Conservation (phyloP, 345 rosid species). For the Eucalyptus marginata region DNA sequence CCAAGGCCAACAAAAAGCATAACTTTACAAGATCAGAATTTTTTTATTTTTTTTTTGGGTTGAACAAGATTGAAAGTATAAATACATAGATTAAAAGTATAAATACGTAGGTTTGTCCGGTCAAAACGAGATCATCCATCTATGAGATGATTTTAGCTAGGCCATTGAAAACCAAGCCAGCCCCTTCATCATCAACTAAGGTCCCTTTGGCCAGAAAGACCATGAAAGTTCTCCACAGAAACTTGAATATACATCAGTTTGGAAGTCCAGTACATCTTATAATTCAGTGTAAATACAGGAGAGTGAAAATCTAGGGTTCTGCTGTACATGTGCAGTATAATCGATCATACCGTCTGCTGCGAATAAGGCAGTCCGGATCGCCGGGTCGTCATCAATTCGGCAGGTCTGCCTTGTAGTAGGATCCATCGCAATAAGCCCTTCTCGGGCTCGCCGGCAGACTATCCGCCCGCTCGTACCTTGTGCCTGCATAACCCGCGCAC, state of each 20-base stretch:
- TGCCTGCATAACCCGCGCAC: not conserved
- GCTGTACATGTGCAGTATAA: not conserved
- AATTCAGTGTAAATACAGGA: not conserved
- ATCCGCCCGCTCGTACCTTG: constrained; percentile 19
- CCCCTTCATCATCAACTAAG: not conserved
- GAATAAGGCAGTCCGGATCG: not conserved
- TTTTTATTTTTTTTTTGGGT: no score
- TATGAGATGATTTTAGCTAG: not conserved
- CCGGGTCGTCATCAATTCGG: not conserved
- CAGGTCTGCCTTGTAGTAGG: not conserved
- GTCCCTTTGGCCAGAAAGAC: not conserved
- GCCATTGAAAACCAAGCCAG: not conserved
- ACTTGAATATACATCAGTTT: not conserved
- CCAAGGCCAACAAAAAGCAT: no score
- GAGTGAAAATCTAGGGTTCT: not conserved
- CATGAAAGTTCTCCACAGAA: not conserved
- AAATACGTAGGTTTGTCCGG: not conserved
- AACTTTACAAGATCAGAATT: no score
- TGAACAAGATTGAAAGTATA: not conserved
- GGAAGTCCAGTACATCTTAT: not conserved
- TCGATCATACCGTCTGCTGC: not conserved
- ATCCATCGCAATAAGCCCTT: constrained; percentile 2
- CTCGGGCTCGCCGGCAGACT: constrained; percentile 47
- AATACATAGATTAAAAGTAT: not conserved
- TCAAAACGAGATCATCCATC: not conserved